These are phyloP conservation scores for Hymenoscyphus repandus DNA, from an alignment of 2,329 filamentous ascomycete species.

Conservation along the genomic window DNA sequence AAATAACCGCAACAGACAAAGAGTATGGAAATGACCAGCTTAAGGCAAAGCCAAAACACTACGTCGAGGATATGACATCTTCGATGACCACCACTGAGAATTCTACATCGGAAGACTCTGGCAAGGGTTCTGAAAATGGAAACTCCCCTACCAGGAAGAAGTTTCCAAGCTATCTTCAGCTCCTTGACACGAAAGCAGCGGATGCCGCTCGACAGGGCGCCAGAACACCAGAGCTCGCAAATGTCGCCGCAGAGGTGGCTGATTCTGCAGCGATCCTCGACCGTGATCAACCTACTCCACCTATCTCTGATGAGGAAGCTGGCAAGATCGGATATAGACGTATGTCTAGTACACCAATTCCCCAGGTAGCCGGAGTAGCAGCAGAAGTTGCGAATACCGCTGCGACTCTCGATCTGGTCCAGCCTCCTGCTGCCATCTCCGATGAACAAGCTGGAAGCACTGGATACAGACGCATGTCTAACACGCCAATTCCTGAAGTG, in stretches of 20 bases:
- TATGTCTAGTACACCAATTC: conserved; percentile 36
- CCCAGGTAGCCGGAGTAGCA: conserved; percentile 38
- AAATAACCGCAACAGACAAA: too few relatives aligned
- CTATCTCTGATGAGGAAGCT: conserved; percentile 31
- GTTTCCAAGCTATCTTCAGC: neutral
- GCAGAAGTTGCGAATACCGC: conserved; percentile 42
- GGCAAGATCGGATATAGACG: conserved; percentile 32
- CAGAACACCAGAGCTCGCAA: neutral
- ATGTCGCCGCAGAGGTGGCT: conserved; percentile 18
- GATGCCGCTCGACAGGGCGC: neutral
- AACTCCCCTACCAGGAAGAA: too few relatives aligned
- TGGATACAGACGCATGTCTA: conserved; percentile 23
- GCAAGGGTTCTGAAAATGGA: neutral
- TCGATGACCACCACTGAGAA: neutral
- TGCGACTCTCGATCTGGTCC: conserved; percentile 32
- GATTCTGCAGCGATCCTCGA: conserved; percentile 25
- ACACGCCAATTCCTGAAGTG: conserved; percentile 26
- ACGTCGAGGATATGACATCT: too few relatives aligned
- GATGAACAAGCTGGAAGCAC: conserved; percentile 20
- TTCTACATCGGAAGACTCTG: neutral
- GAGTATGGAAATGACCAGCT: too few relatives aligned
- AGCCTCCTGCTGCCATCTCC: neutral
- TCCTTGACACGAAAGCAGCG: neutral
- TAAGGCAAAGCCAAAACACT: too few relatives aligned
- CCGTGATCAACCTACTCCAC: conserved; percentile 29